Percentiles rank a stretch among this genome's conserved stretches.
Conservation (phyloP, 2,329 filamentous ascomycete genomes). For the Hawksworthiomyces lignivorus region DNA sequence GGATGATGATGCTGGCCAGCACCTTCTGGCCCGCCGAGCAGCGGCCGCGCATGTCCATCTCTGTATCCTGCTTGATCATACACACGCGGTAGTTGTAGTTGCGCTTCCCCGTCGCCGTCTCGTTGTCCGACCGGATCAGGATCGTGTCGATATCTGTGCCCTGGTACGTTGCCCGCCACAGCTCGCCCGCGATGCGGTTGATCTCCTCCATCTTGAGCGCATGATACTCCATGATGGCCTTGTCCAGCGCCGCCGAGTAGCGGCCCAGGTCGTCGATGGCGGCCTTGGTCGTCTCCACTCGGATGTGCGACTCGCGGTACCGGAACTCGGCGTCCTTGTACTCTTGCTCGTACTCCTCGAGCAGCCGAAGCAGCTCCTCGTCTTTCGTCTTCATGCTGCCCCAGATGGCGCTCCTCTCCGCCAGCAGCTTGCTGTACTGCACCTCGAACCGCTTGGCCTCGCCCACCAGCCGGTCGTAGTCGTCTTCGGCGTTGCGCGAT, state of each 20-base stretch:
- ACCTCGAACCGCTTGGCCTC: constrained; percentile 63
- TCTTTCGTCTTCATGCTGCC: constrained; percentile 80
- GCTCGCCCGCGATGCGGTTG: constrained; percentile 85
- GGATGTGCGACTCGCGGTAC: constrained; percentile 83
- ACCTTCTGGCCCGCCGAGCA: constrained; percentile 97
- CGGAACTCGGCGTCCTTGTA: constrained; percentile 75
- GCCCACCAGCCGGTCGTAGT: constrained; percentile 64
- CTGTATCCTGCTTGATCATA: constrained; percentile 94
- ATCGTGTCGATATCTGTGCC: constrained; percentile 97
- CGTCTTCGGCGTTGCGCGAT: constrained; percentile 70
- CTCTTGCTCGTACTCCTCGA: constrained; percentile 74
- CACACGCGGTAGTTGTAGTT: constrained; percentile 96
- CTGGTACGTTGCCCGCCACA: constrained; percentile 97
- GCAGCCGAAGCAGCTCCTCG: constrained; percentile 63
- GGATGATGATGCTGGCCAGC: constrained; percentile 93
- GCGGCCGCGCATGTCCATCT: constrained; percentile 99
- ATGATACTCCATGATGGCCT: constrained; percentile 97
- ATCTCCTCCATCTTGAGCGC: constrained; percentile 97
- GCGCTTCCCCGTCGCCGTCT: constrained; percentile 49
- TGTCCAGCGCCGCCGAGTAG: constrained; percentile 78
- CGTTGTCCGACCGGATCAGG: constrained; percentile 85
- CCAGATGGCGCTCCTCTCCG: constrained; percentile 65
- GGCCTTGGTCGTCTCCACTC: constrained; percentile 84
- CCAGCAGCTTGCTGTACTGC: constrained; percentile 60
- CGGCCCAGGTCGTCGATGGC: constrained; percentile 83